These are phyloP conservation scores for Tricholoma bakamatsutake DNA, from an alignment of 768 basidiomycete genomes.

Conservation along the genomic window DNA sequence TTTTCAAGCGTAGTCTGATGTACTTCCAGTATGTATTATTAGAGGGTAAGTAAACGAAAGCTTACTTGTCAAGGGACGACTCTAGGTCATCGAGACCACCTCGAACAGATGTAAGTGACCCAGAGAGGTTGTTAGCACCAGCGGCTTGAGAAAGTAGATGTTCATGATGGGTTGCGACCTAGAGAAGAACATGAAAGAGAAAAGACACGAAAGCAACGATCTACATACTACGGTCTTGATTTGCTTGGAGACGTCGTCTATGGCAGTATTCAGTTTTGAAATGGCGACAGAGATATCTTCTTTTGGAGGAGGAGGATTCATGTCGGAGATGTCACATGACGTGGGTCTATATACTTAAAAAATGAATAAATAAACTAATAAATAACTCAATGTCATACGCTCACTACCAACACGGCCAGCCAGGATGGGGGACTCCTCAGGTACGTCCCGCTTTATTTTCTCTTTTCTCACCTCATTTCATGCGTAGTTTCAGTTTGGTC, in stretches of 20 bases:
- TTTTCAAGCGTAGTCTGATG: slow-evolving; percentile 74
- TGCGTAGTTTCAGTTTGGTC: slow-evolving; percentile 36
- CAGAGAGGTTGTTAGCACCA: slow-evolving; percentile 62
- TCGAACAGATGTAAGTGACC: slow-evolving; percentile 61
- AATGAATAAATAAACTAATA: too few species aligned
- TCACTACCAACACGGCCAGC: slow-evolving; percentile 37
- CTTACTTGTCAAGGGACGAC: slow-evolving; percentile 70
- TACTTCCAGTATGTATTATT: slow-evolving; percentile 14
- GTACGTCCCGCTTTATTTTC: slow-evolving; percentile 13
- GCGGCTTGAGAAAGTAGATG: slow-evolving; percentile 79
- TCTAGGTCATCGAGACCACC: slow-evolving; percentile 71
- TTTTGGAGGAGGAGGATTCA: slow-evolving; percentile 41
- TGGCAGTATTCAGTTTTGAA: slow-evolving; percentile 77
- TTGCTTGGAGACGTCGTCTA: slow-evolving; percentile 91
- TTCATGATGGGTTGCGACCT: slow-evolving; percentile 85
- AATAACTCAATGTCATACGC: slow-evolving; percentile 32
- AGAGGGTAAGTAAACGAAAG: slow-evolving; percentile 12
- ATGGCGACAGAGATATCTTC: slow-evolving; percentile 90
- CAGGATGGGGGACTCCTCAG: slow-evolving; percentile 48
- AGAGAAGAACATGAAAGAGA: slow-evolving; percentile 5
- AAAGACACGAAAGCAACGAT: slow-evolving; percentile 5
- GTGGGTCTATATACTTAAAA: too few species aligned
- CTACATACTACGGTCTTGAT: slow-evolving; percentile 71
- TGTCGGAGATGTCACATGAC: too few species aligned
- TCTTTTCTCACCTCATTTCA: slow-evolving; percentile 2